Evolutionary conservation across 768 basidiomycete species (phyloP), one percentile per base, ranked within the genome.

Genomic region (Serendipita sp.): DNA sequence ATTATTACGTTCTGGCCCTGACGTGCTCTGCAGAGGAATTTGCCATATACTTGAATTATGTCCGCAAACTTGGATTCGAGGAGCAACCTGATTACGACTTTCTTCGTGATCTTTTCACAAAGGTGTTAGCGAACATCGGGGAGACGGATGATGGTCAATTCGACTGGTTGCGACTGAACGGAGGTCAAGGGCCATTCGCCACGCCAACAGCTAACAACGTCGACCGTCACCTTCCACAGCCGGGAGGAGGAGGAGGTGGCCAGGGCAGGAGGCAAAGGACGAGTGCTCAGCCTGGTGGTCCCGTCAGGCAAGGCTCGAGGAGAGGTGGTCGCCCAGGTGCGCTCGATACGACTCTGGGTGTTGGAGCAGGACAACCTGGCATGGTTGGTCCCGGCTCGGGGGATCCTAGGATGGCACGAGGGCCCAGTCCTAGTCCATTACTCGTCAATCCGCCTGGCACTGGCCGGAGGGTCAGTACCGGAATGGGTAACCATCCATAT

Each of bases 61-160:
- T 98, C 66, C 87, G 96, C 66, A 99, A 97, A 73, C 84, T 99
- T 67, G 96, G 95, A 11, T 99, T 99, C 74, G 96, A 98, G 73
- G 96, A 99, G 76, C 89, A 93, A 23, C 96, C 96, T 45, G 96
- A 99, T 76, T 99, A 99, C 72, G 94, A 98, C 71, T 99, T 99
- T 76, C 74, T 99, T 70, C 83, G 94, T 65, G 96, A 97, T 69
- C 78, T 99, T 63, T 97, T 98, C 73, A 80, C 86, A 64, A 97
- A 97, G 73, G 86, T 96, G 60, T 78, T 98, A 76, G 93, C 93
- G 79, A 91, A 83, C 72, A 87, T 84, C 68, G 86, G 84, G 65
- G 96, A 98, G 69, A 73, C 85, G 29, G 96, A 99, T 68, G 96
- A 98, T 75, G 87, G 87, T 18, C 80, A 91, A 34, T 98, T 89